Percentiles rank a stretch among this genome's conserved stretches.
Evolutionary conservation across 768 basidiomycete genomes (phyloP).

Genomic region (Pilatotrama ljubarskyi): DNA sequence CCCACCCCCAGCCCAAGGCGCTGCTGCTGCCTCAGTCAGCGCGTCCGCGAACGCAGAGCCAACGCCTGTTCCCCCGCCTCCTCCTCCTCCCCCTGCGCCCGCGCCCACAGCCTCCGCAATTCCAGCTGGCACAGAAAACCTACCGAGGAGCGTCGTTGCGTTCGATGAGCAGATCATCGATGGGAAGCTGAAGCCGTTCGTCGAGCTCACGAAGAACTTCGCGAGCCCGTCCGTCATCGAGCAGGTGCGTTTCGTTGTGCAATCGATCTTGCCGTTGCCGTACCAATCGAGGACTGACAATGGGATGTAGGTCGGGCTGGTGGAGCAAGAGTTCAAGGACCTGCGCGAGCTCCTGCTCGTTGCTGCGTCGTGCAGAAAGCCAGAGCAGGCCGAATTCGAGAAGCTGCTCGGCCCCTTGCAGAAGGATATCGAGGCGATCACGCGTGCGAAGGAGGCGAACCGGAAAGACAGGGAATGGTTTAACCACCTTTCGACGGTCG

Average conservation of each 20-base stretch:
- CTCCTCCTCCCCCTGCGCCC: slow-evolving; percentile 39
- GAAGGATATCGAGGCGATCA: slow-evolving; percentile 69
- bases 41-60: slow-evolving; percentile 19
- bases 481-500: slow-evolving; percentile 76
- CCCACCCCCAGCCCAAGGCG: slow-evolving; percentile 24
- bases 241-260: slow-evolving; percentile 54
- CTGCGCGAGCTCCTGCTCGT: slow-evolving; percentile 69
- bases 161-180: slow-evolving; percentile 76
- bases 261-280: neutral
- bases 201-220: slow-evolving; percentile 69
- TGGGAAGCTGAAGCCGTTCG: slow-evolving; percentile 71
- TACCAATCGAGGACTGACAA: neutral
- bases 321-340: slow-evolving; percentile 66
- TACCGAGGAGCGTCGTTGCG: slow-evolving; percentile 62
- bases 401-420: slow-evolving; percentile 68
- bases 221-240: slow-evolving; percentile 71
- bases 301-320: slow-evolving; percentile 56
- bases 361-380: slow-evolving; percentile 77
- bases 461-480: slow-evolving; percentile 81
- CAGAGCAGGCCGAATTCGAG: slow-evolving; percentile 58
- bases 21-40: slow-evolving; percentile 20
- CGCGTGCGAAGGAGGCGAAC: slow-evolving; percentile 80
- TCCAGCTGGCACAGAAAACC: slow-evolving; percentile 37
- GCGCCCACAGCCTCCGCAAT: slow-evolving; percentile 39
- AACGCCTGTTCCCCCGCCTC: slow-evolving; percentile 29